Percentiles rank a stretch among this genome's conserved stretches.
Evolutionary conservation across 345 rosid genomes (phyloP).

Genomic region (Moringa oleifera): DNA sequence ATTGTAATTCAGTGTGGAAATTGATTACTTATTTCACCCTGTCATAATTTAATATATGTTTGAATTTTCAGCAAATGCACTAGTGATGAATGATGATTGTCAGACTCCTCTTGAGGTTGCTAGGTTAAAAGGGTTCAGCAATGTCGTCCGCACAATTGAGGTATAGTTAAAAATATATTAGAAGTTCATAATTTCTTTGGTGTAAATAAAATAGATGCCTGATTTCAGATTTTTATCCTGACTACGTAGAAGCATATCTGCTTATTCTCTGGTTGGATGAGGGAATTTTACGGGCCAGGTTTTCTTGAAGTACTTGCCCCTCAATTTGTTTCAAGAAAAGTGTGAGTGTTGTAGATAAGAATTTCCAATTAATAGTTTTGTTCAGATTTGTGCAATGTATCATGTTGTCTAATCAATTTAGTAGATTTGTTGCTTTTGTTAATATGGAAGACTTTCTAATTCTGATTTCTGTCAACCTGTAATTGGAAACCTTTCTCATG

Average conservation of each 20-base stretch:
- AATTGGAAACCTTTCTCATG: neutral
- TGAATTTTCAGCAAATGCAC: slow-evolving; percentile 61
- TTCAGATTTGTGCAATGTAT: neutral
- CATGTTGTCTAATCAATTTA: neutral
- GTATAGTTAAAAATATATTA: slow-evolving; percentile 25
- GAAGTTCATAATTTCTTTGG: neutral
- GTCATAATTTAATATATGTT: slow-evolving; percentile 3
- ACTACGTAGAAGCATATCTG: slow-evolving; percentile 56
- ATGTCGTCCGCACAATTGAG: slow-evolving; percentile 86
- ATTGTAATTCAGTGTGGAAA: too few relatives aligned
- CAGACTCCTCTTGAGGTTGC: slow-evolving; percentile 90
- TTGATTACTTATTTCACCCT: neutral
- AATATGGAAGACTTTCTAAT: slow-evolving; percentile 2
- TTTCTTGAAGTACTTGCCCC: slow-evolving; percentile 82
- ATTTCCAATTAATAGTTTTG: neutral
- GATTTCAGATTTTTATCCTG: slow-evolving; percentile 10
- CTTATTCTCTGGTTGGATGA: slow-evolving; percentile 93
- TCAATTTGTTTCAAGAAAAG: slow-evolving; percentile 77
- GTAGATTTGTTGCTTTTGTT: neutral
- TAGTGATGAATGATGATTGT: slow-evolving; percentile 82
- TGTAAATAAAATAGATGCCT: neutral
- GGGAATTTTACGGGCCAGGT: slow-evolving; percentile 82
- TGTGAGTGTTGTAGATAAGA: slow-evolving; percentile 41
- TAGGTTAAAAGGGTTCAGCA: slow-evolving; percentile 62
- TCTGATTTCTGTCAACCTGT: slow-evolving; percentile 6